phyloP scores from a whole-genome alignment of 306 rosid genomes.

The Rubus idaeus region DNA sequence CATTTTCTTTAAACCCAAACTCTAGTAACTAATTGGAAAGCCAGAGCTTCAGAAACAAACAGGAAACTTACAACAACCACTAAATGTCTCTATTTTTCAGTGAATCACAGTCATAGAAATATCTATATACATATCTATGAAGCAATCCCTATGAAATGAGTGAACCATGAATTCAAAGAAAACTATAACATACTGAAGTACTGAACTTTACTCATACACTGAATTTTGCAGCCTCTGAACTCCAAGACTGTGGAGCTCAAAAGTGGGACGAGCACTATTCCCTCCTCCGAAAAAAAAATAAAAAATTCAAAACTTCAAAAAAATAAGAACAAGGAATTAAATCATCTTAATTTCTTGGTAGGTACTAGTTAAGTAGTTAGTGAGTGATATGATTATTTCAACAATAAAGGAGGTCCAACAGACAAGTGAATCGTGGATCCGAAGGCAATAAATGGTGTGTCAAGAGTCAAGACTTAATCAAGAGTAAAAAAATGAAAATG shows the following conservation, averaged over 20 bases:
- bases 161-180: not conserved
- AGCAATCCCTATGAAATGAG: not conserved
- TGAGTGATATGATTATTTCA: not conserved
- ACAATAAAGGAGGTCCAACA: not conserved
- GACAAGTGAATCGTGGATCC: conserved; percentile 8
- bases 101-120: not conserved
- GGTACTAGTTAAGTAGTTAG: not conserved
- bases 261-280: not conserved
- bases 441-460: not conserved
- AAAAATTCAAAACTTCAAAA: not conserved
- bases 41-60: not conserved
- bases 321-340: not conserved
- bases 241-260: not conserved
- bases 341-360: not conserved
- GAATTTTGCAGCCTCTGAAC: not conserved
- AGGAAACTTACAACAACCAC: not conserved
- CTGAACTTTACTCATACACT: not conserved
- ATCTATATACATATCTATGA: no score
- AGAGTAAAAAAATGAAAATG: not conserved
- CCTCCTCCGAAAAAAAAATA: not conserved
- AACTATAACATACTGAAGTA: not conserved
- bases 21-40: not conserved
- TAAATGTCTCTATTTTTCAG: not conserved
- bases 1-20: not conserved
- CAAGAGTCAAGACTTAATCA: not conserved